Percentiles rank a stretch among this genome's conserved stretches.
These are phyloP conservation scores for Daucus carota DNA, from an alignment of 129 eudicot genomes.

Conservation along the genomic window DNA sequence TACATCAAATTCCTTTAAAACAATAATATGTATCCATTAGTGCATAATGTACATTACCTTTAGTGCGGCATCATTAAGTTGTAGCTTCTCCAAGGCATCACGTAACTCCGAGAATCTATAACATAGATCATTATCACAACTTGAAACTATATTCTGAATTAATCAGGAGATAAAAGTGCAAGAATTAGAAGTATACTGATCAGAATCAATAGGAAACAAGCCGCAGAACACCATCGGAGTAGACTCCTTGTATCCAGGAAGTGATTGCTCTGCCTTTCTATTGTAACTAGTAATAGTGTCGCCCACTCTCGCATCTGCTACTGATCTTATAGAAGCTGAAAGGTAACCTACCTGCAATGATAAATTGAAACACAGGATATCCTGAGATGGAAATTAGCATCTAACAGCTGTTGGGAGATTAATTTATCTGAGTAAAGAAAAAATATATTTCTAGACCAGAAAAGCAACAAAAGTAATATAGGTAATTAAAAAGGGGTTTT, in stretches of 20 bases:
- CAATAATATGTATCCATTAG: neutral
- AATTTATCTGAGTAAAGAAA: too few relatives aligned
- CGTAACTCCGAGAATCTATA: constrained; percentile 81
- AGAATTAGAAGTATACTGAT: constrained; percentile 47
- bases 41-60: constrained; percentile 32
- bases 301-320: constrained; percentile 99
- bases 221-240: constrained; percentile 99
- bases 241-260: constrained; percentile 93
- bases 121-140: neutral
- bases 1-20: neutral
- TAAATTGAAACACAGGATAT: neutral
- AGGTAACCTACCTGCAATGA: constrained; percentile 81
- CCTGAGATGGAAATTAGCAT: neutral
- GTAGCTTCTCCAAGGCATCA: constrained; percentile 91
- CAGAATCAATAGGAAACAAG: constrained; percentile 91
- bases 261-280: constrained; percentile 71
- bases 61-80: constrained; percentile 94
- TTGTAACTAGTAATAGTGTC: constrained; percentile 80
- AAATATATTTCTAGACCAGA: neutral
- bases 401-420: too few relatives aligned
- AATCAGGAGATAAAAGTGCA: constrained; percentile 1
- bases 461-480: neutral
- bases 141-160: neutral
- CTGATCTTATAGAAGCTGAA: constrained; percentile 93
- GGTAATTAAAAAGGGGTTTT: neutral